A percentile compares a stretch with the other conserved stretches of the same genome.
Conservation (phyloP, 176 grass and related monocot genomes). For the Oryza glumipatula region DNA sequence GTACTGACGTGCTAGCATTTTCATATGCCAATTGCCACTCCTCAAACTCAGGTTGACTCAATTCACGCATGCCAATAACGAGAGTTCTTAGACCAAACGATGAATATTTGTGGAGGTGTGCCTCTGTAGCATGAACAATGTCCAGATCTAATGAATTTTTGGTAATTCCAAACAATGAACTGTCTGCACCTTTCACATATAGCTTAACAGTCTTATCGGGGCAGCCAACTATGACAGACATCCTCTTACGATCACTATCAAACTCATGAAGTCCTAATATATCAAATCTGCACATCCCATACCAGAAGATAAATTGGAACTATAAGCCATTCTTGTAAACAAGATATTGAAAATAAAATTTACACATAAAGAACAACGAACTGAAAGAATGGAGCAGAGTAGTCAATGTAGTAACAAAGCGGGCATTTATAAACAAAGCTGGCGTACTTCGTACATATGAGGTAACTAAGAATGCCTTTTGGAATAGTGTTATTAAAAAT, state of each 20-base stretch:
- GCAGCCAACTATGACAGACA: slow-evolving; percentile 84
- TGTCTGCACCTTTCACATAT: slow-evolving; percentile 93
- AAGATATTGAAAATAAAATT: slow-evolving; percentile 30
- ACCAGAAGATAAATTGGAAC: slow-evolving; percentile 39
- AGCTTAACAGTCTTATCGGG: slow-evolving; percentile 72
- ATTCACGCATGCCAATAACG: slow-evolving; percentile 62
- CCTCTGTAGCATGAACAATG: slow-evolving; percentile 58
- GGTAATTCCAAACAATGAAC: slow-evolving; percentile 69
- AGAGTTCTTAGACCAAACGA: slow-evolving; percentile 78
- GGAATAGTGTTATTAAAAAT: background rate
- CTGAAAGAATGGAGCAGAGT: background rate
- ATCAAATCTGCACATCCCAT: slow-evolving; percentile 60
- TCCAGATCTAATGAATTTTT: slow-evolving; percentile 57
- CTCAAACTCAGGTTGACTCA: slow-evolving; percentile 57
- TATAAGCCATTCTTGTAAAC: slow-evolving; percentile 6
- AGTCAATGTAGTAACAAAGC: slow-evolving; percentile 5
- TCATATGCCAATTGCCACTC: slow-evolving; percentile 71
- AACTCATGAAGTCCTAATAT: slow-evolving; percentile 93
- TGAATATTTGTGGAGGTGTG: slow-evolving; percentile 77
- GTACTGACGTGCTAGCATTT: slow-evolving; percentile 71
- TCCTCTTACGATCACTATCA: slow-evolving; percentile 94
- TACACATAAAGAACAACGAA: background rate
- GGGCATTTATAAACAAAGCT: too few relatives aligned
- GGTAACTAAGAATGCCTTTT: background rate
- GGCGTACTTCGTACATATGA: background rate